Evolutionary conservation across 352 stramenopile species (phyloP).

Genomic region (Phytopythium kandeliae): DNA sequence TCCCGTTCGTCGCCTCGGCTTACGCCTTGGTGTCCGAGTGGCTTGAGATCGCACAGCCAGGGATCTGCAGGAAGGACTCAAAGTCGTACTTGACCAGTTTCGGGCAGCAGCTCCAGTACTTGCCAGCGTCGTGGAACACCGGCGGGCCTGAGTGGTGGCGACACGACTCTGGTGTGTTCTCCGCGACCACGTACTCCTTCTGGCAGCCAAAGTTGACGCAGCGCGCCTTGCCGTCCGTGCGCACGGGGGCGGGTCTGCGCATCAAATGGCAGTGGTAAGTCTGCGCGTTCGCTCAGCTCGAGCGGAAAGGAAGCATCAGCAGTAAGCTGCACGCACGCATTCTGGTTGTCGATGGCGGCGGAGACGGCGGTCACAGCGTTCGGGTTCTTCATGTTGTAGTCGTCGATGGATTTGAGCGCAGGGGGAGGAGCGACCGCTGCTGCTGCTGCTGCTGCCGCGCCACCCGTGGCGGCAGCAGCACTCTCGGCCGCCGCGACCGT

Average conservation of each 20-base stretch:
- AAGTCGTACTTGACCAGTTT: constrained; percentile 94
- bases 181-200: constrained; percentile 87
- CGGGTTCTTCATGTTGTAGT: constrained; percentile 90
- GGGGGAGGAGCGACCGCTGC: constrained; percentile 14
- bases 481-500: constrained; percentile 66
- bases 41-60: constrained; percentile 75
- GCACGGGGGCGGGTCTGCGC: constrained; percentile 36
- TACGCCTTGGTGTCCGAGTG: constrained; percentile 73
- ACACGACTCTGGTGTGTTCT: constrained; percentile 78
- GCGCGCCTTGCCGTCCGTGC: constrained; percentile 84
- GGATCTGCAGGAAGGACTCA: constrained; percentile 90
- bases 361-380: constrained; percentile 84
- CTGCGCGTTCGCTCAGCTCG: too few species aligned
- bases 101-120: constrained; percentile 93
- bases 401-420: constrained; percentile 88
- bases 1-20: not conserved
- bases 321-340: constrained; percentile 18
- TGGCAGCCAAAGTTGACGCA: constrained; percentile 92
- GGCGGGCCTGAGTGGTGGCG: constrained; percentile 83
- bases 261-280: too few species aligned
- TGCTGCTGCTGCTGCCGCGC: constrained; percentile 8
- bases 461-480: constrained; percentile 15
- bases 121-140: constrained; percentile 92
- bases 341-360: constrained; percentile 50
- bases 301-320: constrained; percentile 3